Evolutionary conservation across 2,329 filamentous ascomycete genomes (phyloP).

Genomic region (Colletotrichum musae): DNA sequence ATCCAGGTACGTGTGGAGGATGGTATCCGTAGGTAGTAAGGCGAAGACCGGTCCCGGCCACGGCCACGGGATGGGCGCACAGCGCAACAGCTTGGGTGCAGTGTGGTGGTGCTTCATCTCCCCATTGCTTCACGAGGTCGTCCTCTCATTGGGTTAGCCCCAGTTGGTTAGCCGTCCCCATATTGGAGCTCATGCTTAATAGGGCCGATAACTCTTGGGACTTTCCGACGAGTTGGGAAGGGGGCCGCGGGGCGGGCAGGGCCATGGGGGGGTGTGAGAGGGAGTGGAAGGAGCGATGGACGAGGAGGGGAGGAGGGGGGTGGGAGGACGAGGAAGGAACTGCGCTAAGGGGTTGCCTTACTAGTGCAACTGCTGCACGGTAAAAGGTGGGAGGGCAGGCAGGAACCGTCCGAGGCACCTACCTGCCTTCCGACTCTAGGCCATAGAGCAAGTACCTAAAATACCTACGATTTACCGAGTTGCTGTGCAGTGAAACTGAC

Average conservation of each 20-base stretch:
- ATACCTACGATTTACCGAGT: no score
- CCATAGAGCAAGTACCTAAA: not conserved
- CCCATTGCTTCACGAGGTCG: constrained; percentile 28
- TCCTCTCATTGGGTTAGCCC: constrained; percentile 34
- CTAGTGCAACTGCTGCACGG: not conserved
- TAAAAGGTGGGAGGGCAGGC: not conserved
- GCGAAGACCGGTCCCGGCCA: not conserved
- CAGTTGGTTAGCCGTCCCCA: constrained; percentile 39
- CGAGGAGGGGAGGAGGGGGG: no score
- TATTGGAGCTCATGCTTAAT: constrained; percentile 38
- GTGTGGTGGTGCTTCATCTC: constrained; percentile 37
- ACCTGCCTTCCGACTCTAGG: not conserved
- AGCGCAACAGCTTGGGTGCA: not conserved
- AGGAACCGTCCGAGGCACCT: not conserved
- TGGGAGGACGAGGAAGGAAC: not conserved
- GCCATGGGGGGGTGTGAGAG: constrained; percentile 16
- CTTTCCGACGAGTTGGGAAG: constrained; percentile 40
- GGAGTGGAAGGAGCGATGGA: not conserved
- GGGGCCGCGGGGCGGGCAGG: constrained; percentile 37
- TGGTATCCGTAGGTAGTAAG: not conserved
- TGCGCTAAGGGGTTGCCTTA: no score
- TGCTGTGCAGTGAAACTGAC: no score
- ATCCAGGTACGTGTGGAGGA: no score
- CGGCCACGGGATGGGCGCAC: not conserved
- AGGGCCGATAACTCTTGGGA: constrained; percentile 40